Evolutionary conservation across 2,329 filamentous ascomycete species (phyloP).

Genomic region (Xylaria sp.): DNA sequence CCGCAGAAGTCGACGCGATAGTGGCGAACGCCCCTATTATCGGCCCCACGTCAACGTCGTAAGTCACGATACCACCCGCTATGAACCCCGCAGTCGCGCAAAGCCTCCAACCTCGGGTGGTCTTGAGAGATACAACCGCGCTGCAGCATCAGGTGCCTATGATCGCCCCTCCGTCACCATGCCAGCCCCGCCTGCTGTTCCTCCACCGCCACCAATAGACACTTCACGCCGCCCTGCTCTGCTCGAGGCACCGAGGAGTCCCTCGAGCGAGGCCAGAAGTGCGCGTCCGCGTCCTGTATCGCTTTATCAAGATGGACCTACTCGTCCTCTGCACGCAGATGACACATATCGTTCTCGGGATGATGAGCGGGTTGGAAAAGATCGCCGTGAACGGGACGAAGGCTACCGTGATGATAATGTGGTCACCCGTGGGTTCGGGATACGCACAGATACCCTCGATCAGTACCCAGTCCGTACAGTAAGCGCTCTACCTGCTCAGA

Average conservation of each 20-base stretch:
- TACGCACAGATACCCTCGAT: conserved; percentile 57
- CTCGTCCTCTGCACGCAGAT: conserved; percentile 58
- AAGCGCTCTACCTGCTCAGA: conserved; percentile 47
- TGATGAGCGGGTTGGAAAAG: conserved; percentile 58
- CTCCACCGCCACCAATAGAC: conserved; percentile 52
- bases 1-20: conserved; percentile 61
- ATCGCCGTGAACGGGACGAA: conserved; percentile 58
- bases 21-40: conserved; percentile 65
- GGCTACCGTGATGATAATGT: conserved; percentile 61
- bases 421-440: conserved; percentile 62
- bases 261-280: conserved; percentile 48
- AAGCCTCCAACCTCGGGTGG: conserved; percentile 77
- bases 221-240: conserved; percentile 50
- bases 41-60: conserved; percentile 64
- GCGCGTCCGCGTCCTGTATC: conserved; percentile 60
- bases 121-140: conserved; percentile 74
- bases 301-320: conserved; percentile 62
- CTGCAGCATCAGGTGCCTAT: conserved; percentile 55
- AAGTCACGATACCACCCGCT: conserved; percentile 60
- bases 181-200: conserved; percentile 59
- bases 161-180: conserved; percentile 60
- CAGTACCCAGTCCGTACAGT: conserved; percentile 48
- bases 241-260: conserved; percentile 52
- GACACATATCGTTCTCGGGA: conserved; percentile 62
- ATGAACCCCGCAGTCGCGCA: conserved; percentile 56